These are phyloP conservation scores for Pestalotiopsis sp. DNA, from an alignment of 2,329 filamentous ascomycete genomes.

Conservation along the genomic window DNA sequence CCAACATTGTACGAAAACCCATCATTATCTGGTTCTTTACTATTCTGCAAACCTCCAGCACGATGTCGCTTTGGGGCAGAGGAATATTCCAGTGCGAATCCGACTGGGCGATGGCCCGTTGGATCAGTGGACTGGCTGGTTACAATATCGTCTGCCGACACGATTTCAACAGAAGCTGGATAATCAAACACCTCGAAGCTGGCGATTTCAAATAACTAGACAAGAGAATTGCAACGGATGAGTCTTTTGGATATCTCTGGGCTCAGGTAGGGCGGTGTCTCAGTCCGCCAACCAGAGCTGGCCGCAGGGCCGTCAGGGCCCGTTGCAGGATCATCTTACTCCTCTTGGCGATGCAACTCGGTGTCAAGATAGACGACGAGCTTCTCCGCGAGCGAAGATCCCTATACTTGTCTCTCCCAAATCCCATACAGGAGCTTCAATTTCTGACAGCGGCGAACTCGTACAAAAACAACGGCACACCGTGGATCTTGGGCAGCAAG, in stretches of 20 bases:
- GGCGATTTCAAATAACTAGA: no score
- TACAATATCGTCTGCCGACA: background rate
- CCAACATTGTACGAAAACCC: background rate
- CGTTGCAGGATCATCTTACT: background rate
- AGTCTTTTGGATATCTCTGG: no score
- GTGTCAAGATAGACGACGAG: slow-evolving; percentile 19
- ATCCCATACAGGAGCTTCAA: slow-evolving; percentile 25
- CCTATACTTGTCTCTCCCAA: slow-evolving; percentile 22
- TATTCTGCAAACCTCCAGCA: background rate
- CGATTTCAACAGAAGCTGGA: no score
- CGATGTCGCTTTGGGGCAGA: background rate
- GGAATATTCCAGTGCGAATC: background rate
- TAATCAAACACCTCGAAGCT: no score
- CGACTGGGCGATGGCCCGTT: background rate
- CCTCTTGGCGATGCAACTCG: slow-evolving; percentile 21
- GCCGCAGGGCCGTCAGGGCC: no score
- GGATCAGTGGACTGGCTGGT: background rate
- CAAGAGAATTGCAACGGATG: no score
- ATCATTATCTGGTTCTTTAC: background rate
- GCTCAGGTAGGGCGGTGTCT: no score
- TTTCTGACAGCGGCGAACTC: slow-evolving; percentile 22
- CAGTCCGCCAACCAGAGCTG: no score
- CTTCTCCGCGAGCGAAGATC: slow-evolving; percentile 17
- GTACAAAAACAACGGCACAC: slow-evolving; percentile 27
- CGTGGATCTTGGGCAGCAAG: slow-evolving; percentile 23